Conservation (phyloP, 306 rosid species). For the Gastrolobium bilobum region DNA sequence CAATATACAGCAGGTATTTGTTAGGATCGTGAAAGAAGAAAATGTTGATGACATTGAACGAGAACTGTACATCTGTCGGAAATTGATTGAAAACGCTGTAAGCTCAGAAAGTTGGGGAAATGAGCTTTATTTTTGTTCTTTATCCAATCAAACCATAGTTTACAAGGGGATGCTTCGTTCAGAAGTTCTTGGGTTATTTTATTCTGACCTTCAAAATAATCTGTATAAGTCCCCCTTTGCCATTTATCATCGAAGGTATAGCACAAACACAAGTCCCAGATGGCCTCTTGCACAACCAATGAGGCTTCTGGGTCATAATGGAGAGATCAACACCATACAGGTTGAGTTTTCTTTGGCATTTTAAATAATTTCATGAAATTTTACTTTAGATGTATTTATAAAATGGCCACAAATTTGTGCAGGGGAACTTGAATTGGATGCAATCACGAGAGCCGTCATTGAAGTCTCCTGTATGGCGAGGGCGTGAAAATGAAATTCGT, state of each 20-base stretch:
- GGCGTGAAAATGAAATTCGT: conserved; percentile 95
- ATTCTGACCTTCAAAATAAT: conserved; percentile 90
- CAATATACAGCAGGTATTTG: conserved; percentile 93
- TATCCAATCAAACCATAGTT: conserved; percentile 95
- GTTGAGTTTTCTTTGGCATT: conserved; percentile 57
- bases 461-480: conserved; percentile 94
- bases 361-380: conserved; percentile 37
- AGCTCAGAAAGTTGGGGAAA: conserved; percentile 90
- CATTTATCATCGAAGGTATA: conserved; percentile 97
- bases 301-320: conserved; percentile 98
- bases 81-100: conserved; percentile 90
- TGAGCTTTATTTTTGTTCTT: conserved; percentile 98
- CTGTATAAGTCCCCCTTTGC: conserved; percentile 91
- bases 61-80: conserved; percentile 94
- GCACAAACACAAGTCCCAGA: conserved; percentile 98
- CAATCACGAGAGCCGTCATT: conserved; percentile 93
- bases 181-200: conserved; percentile 93
- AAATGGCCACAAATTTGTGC: conserved; percentile 43
- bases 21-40: conserved; percentile 90
- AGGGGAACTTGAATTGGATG: conserved; percentile 99
- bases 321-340: conserved; percentile 99
- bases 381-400: conserved; percentile 42
- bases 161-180: conserved; percentile 99
- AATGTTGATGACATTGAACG: conserved; percentile 94
- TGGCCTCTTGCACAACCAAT: conserved; percentile 99